phyloP scores from a whole-genome alignment of 371 early-diverging fungal species.

The Umbelopsis sp. region DNA sequence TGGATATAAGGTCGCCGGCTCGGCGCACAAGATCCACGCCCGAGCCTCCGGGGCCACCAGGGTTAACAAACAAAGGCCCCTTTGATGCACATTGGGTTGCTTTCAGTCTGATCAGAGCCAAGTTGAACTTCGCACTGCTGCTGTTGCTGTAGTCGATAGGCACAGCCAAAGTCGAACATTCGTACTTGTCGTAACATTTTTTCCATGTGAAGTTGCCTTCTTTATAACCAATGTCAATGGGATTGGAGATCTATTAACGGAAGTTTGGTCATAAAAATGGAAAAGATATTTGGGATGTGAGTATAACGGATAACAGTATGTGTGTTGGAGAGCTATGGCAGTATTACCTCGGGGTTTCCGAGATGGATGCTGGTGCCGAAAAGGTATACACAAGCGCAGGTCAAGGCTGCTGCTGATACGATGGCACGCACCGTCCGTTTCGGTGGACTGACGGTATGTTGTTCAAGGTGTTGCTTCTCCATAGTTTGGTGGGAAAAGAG shows the following conservation, averaged over 20 bases:
- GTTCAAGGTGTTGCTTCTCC: neutral
- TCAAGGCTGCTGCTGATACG: neutral
- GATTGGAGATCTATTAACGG: neutral
- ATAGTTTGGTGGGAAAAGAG: neutral
- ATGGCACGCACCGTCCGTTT: neutral
- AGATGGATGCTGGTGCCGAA: neutral
- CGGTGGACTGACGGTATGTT: neutral
- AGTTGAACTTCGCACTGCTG: neutral
- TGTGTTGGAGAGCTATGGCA: neutral
- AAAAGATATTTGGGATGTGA: neutral
- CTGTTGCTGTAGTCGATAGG: slow-evolving; percentile 8
- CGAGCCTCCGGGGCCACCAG: slow-evolving; percentile 33
- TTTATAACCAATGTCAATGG: neutral
- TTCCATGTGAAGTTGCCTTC: slow-evolving; percentile 19
- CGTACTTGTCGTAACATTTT: slow-evolving; percentile 14
- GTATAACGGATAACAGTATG: neutral
- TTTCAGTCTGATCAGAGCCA: slow-evolving; percentile 1
- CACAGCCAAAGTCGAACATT: slow-evolving; percentile 8
- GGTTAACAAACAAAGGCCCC: slow-evolving; percentile 18
- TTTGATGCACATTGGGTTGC: neutral
- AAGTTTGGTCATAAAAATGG: neutral
- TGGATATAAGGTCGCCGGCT: slow-evolving; percentile 20
- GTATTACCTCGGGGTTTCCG: no score
- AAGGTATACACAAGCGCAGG: neutral
- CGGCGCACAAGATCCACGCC: slow-evolving; percentile 20